These are phyloP conservation scores for Copromyces sp. DNA, from an alignment of 495 filamentous ascomycete genomes.

Conservation along the genomic window DNA sequence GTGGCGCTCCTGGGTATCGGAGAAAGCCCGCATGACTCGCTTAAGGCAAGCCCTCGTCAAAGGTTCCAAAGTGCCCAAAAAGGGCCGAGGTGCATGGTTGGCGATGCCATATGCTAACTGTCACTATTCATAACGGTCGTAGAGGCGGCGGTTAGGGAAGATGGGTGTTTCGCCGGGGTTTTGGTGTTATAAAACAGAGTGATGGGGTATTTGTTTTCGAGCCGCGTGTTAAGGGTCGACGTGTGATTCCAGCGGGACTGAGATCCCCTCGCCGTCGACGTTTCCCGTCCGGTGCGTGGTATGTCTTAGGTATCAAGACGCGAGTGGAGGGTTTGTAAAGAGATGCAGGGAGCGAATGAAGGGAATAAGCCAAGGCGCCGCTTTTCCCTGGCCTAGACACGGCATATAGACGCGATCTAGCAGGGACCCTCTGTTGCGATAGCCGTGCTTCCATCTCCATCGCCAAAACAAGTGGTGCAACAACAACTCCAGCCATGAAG, in stretches of 20 bases:
- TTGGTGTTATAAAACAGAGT: not conserved
- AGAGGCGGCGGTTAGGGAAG: not conserved
- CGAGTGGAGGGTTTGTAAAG: not conserved
- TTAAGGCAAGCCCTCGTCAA: not conserved
- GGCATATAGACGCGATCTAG: not conserved
- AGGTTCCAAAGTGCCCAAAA: not conserved
- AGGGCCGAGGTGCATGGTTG: not conserved
- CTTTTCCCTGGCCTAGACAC: not conserved
- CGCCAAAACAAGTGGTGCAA: not conserved
- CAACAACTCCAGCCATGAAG: not conserved
- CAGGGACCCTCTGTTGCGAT: not conserved
- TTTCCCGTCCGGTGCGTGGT: not conserved
- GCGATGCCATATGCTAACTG: not conserved
- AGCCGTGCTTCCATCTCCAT: not conserved
- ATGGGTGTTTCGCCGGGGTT: not conserved
- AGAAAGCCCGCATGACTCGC: not conserved
- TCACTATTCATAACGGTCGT: not conserved
- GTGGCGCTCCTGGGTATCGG: not conserved
- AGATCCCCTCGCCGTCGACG: not conserved
- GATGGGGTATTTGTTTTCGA: not conserved
- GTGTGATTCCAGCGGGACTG: not conserved
- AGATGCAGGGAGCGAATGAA: not conserved
- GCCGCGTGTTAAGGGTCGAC: not conserved
- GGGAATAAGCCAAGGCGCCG: not conserved
- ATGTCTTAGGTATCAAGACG: not conserved